A percentile compares a stretch with the other conserved stretches of the same genome.
Evolutionary conservation across 78 protist genomes (phyloP).

Genomic region (Dictyostelium purpureum): DNA sequence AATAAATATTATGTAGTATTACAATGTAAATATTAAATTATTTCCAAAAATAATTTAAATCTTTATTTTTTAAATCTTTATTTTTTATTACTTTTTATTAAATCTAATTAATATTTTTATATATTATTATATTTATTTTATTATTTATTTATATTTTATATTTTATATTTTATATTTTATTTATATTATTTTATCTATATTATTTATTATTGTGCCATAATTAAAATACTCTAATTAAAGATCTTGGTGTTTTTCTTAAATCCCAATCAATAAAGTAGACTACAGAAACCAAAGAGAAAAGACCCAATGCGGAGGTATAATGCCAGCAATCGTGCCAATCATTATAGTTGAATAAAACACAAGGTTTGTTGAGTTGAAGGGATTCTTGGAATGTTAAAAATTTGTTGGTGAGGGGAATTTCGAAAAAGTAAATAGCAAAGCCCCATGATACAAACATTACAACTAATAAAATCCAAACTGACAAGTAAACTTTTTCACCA

Average conservation of each 20-base stretch:
- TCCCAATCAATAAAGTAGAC: constrained; percentile 74
- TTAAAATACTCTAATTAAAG: constrained; percentile 60
- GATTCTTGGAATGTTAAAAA: constrained; percentile 66
- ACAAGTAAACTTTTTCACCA: constrained; percentile 50
- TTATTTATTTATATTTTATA: too few species aligned
- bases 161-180: too few species aligned
- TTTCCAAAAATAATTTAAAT: too few species aligned
- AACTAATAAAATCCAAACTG: constrained; percentile 53
- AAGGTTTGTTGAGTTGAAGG: constrained; percentile 26
- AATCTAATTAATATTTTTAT: too few species aligned
- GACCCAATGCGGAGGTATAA: constrained; percentile 36
- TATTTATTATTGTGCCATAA: too few species aligned
- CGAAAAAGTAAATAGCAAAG: constrained; percentile 61
- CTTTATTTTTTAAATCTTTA: too few species aligned
- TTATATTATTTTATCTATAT: too few species aligned
- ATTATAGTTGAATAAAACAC: constrained; percentile 44
- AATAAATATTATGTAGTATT: neutral
- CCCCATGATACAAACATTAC: constrained; percentile 64
- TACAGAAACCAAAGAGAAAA: constrained; percentile 44
- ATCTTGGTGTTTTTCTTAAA: constrained; percentile 38
- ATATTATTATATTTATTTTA: too few species aligned
- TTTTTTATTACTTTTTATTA: too few species aligned
- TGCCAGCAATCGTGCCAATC: constrained; percentile 76
- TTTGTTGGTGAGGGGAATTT: constrained; percentile 64
- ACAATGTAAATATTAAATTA: too few species aligned